phyloP scores from a whole-genome alignment of 305 asterid genomes.

The Solanum hybrid region DNA sequence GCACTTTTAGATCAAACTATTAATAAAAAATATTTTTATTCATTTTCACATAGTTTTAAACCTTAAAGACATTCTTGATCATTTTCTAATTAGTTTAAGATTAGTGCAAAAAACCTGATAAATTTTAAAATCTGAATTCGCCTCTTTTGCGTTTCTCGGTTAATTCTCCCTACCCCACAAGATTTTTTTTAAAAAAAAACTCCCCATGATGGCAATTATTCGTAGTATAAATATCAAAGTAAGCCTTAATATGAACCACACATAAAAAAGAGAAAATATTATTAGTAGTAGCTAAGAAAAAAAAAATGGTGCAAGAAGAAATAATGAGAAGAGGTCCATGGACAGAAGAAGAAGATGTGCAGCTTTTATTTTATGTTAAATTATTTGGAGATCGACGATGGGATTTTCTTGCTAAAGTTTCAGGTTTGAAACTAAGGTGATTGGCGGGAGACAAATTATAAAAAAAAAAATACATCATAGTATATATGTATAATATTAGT shows the following conservation, averaged over 20 bases:
- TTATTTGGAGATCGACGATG: constrained; percentile 90
- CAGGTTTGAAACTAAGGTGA: constrained; percentile 82
- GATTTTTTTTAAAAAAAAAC: no score
- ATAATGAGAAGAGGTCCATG: constrained; percentile 75
- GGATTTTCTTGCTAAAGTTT: constrained; percentile 97
- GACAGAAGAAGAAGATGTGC: constrained; percentile 85
- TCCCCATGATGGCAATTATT: background rate
- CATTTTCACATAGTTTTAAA: background rate
- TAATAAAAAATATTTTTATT: no score
- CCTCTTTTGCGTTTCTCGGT: background rate
- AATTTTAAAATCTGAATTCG: background rate
- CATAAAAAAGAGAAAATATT: background rate
- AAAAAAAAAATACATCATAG: background rate
- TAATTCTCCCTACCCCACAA: background rate
- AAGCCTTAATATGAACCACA: background rate
- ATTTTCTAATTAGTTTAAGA: background rate
- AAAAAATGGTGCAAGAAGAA: constrained; percentile 27
- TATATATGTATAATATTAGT: constrained; percentile 48
- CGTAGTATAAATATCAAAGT: constrained; percentile 18
- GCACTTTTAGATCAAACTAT: background rate
- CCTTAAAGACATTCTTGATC: background rate
- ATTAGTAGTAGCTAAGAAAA: background rate
- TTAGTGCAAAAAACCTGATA: no score
- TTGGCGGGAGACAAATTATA: constrained; percentile 72
- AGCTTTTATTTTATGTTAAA: constrained; percentile 65